Base-by-base conservation (phyloP, 2,329 filamentous ascomycete genomes). In the Scortechinia acanthostroma region DNA sequence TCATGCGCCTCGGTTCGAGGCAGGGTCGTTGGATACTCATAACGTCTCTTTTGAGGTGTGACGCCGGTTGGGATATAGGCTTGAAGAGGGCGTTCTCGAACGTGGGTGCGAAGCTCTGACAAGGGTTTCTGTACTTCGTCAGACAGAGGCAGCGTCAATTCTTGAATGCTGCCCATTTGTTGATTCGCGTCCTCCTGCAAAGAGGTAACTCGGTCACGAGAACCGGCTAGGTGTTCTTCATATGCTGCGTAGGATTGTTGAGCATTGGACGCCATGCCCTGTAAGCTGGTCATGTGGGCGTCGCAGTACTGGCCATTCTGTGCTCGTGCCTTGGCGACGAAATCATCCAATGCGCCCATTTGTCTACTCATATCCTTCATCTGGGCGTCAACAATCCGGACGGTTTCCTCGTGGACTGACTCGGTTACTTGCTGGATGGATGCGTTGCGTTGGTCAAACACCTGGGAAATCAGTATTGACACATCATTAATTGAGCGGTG, bases 331-430 rank as follows among this genome's bases (percentile, higher is more conserved):
- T 87, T 82, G 22, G 83, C 76, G 30, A 97, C 89, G 54, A 96
- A 95, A 52, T 91, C 88, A 55, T 97, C 91, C 4, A 98, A 75
- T 1, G 88, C 87, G 46, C 83, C 79, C 77, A 98, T 91, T 62
- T 97, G 89, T n/a, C 74, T 76, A 49, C 87, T 84, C 58, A 98
- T 85, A 52, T 95, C 88, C 46, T 78, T 76, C 67, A 94, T 87
- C 65, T 98, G 93, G 47, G 86, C 83, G 56, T 91, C 87, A 13
- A 97, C 91, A 47, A 94, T 91, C 4, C 84, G 83, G 22, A 95
- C 80, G 0, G 91, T 96, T 64, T 95, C 87, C 23, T 86, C 85
- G 53, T 98, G 91, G 1, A 97, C 90, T 2, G 88, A 88, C 53
- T 87, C 86, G 0, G 91, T 91, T 0, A 87, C 87, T 4, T 77